phyloP scores from a whole-genome alignment of 805 yeast species.

The Ogataea thermomethanolica region DNA sequence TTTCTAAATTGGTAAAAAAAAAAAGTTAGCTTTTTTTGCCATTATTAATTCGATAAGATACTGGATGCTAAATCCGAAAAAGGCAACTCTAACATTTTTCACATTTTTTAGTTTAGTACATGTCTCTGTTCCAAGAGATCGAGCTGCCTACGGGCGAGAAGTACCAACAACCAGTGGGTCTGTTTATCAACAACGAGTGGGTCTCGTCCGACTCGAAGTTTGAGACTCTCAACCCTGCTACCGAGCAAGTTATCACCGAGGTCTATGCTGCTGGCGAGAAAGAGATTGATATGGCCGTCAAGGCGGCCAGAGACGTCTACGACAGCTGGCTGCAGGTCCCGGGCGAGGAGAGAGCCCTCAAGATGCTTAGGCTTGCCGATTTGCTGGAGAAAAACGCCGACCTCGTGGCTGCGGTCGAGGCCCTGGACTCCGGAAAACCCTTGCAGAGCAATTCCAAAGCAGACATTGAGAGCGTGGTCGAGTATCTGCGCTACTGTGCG shows the following conservation, averaged over 20 bases:
- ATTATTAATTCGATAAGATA: neutral
- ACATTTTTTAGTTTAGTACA: neutral
- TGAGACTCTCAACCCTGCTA: constrained; percentile 48
- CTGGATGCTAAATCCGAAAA: neutral
- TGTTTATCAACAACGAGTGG: constrained; percentile 57
- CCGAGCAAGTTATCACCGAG: constrained; percentile 43
- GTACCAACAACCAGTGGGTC: constrained; percentile 57
- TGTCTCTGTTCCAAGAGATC: constrained; percentile 18
- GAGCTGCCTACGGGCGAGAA: constrained; percentile 45
- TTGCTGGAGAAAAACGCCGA: constrained; percentile 48
- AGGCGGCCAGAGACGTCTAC: constrained; percentile 47
- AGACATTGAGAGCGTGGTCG: constrained; percentile 46
- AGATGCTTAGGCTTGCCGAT: constrained; percentile 47
- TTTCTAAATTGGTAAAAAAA: neutral
- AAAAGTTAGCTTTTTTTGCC: neutral
- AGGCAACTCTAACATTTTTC: constrained; percentile 1
- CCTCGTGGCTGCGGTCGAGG: constrained; percentile 48
- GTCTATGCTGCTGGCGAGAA: constrained; percentile 45
- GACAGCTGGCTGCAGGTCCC: constrained; percentile 43
- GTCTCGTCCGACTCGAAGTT: constrained; percentile 38
- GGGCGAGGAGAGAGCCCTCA: constrained; percentile 40
- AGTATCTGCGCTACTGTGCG: constrained; percentile 50
- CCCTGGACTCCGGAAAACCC: constrained; percentile 57
- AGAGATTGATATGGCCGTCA: constrained; percentile 50
- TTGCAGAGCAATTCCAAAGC: constrained; percentile 43